Percentiles rank a stretch among this genome's conserved stretches.
Conservation (phyloP, 352 stramenopile genomes). For the Globisporangium perplexum region DNA sequence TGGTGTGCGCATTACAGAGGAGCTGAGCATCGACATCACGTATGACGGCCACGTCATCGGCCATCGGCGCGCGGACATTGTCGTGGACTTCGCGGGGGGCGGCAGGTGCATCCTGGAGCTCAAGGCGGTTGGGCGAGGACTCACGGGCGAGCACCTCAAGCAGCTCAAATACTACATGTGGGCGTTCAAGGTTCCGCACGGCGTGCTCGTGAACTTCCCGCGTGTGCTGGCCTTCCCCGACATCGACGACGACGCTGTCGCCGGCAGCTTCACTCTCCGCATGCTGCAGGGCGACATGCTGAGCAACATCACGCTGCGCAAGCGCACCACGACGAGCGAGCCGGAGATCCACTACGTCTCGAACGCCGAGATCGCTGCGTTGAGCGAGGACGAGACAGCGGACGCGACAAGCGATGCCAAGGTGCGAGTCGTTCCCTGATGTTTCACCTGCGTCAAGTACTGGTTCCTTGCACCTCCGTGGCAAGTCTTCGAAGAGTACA, state of each 20-base stretch:
- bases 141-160: slow-evolving; percentile 19
- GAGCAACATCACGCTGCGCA: background rate
- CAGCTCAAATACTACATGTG: slow-evolving; percentile 41
- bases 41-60: slow-evolving; percentile 27
- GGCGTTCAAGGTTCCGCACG: slow-evolving; percentile 23
- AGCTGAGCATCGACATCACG: slow-evolving; percentile 24
- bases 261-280: background rate
- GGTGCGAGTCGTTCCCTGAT: background rate
- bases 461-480: too few relatives aligned
- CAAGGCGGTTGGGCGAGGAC: slow-evolving; percentile 19
- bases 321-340: background rate
- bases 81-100: slow-evolving; percentile 20
- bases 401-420: background rate
- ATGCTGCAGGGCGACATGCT: background rate
- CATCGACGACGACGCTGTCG: slow-evolving; percentile 5
- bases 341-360: slow-evolving; percentile 2
- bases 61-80: slow-evolving; percentile 25
- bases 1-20: slow-evolving; percentile 19
- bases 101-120: slow-evolving; percentile 29
- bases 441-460: too few relatives aligned
- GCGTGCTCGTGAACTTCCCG: slow-evolving; percentile 41
- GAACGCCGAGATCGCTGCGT: background rate
- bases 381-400: background rate
- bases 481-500: background rate
- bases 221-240: slow-evolving; percentile 25